Percentiles rank a stretch among this genome's conserved stretches.
Conservation (phyloP, 2,329 filamentous ascomycete species). For the Hyphodiscus sp. region DNA sequence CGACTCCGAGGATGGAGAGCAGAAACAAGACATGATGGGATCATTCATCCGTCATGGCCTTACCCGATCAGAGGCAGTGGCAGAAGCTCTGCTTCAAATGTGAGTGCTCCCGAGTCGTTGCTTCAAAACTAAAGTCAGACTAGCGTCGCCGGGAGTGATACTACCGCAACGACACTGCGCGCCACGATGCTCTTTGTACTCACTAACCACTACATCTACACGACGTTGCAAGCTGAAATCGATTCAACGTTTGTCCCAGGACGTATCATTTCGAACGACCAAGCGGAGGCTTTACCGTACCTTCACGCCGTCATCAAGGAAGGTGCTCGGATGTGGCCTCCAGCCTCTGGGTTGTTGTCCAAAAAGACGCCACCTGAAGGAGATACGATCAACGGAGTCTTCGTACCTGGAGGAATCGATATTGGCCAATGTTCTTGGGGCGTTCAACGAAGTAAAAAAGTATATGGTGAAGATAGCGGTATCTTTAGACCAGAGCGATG, state of each 20-base stretch:
- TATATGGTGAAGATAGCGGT: slow-evolving; percentile 33
- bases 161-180: slow-evolving; percentile 46
- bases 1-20: slow-evolving; percentile 32
- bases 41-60: slow-evolving; percentile 41
- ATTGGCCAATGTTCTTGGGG: slow-evolving; percentile 27
- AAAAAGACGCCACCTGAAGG: slow-evolving; percentile 15
- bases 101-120: neutral
- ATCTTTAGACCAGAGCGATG: slow-evolving; percentile 44
- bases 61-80: slow-evolving; percentile 6
- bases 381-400: slow-evolving; percentile 13
- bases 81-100: slow-evolving; percentile 22
- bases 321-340: slow-evolving; percentile 40
- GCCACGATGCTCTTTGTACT: slow-evolving; percentile 7
- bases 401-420: slow-evolving; percentile 12
- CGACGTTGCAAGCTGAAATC: slow-evolving; percentile 7
- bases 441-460: slow-evolving; percentile 29
- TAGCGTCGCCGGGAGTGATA: slow-evolving; percentile 48
- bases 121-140: neutral
- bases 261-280: slow-evolving; percentile 25
- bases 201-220: slow-evolving; percentile 3
- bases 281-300: slow-evolving; percentile 37
- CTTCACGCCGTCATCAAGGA: slow-evolving; percentile 45
- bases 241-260: neutral
- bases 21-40: slow-evolving; percentile 45
- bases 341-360: slow-evolving; percentile 28